Evolutionary conservation across 345 rosid species (phyloP), one percentile per base, ranked within the genome.

Genomic region (Eucalyptus microcorys): DNA sequence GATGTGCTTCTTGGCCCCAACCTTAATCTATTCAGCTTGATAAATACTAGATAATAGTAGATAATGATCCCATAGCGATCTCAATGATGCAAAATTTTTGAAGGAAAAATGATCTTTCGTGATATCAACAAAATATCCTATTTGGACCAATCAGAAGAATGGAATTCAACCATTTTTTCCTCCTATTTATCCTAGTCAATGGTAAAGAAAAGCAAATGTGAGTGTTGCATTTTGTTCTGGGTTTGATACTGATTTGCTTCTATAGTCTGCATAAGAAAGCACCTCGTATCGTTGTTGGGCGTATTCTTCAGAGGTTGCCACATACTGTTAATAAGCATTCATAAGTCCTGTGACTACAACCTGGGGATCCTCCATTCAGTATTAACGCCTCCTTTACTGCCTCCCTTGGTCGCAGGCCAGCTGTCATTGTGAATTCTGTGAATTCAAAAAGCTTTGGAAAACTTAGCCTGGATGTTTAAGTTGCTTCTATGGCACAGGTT

Each of bases 391-490:
- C 90, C 91, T 92, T 94, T 6, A 95, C 93, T 43, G 95, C 94
- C 92, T 92, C 94, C 89, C 95, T 92, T 64, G 92, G 89, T 85
- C 94, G 64, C 57, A 95, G 89, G 37, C 95, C 95, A 43, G 95
- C 94, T 94, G 92, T 93, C 68, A 94, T 90, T 42, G 95, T 95
- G 90, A 94, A 90, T 91, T 94, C 95, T 94, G 92, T 89, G 85
- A 87, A 87, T 55, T 14, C 30, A 57, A 27, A 90, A 34, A 83
- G 22, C 37, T 27, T n/a, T 16, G 42, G 80, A 68, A 68, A 68
- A 68, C 40, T 68, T 16, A 34, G 80, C 43, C 24, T 68, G 1
- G 43, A 68, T 68, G 43, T 68, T 32, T 66, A 66, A 32, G 79
- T 66, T 68, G 80, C 80, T 68, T 34, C 43, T 3, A 68, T 37